Evolutionary conservation across 495 filamentous ascomycete species (phyloP).

Genomic region (Letharia columbiana): DNA sequence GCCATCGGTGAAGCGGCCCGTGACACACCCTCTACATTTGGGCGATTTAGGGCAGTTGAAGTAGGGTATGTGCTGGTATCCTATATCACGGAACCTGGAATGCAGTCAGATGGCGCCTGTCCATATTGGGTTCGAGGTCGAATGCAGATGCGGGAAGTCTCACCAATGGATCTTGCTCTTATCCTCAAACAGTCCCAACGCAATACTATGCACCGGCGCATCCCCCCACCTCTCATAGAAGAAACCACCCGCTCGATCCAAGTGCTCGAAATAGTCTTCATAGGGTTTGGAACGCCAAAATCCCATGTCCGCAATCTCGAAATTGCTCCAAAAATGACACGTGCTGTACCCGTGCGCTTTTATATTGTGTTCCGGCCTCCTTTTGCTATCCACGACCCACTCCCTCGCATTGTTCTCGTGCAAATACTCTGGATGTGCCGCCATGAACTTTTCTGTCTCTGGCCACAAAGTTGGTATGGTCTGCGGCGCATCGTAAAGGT

Average conservation of each 20-base stretch:
- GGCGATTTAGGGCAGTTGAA: conserved; percentile 97
- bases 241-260: conserved; percentile 92
- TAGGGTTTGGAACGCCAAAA: conserved; percentile 92
- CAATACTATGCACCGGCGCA: conserved; percentile 94
- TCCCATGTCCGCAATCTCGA: conserved; percentile 90
- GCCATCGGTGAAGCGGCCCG: conserved; percentile 81
- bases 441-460: conserved; percentile 80
- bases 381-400: conserved; percentile 73
- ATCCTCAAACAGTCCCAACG: conserved; percentile 90
- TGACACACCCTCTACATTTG: conserved; percentile 82
- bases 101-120: background rate
- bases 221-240: conserved; percentile 99
- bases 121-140: background rate
- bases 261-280: conserved; percentile 90
- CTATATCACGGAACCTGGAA: conserved; percentile 94
- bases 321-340: conserved; percentile 99
- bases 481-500: conserved; percentile 84
- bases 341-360: conserved; percentile 90
- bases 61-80: conserved; percentile 97
- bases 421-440: conserved; percentile 72
- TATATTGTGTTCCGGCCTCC: conserved; percentile 61
- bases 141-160: conserved; percentile 27
- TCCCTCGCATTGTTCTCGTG: conserved; percentile 74
- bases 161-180: conserved; percentile 89
- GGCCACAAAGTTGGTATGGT: conserved; percentile 91